Percentiles rank a stretch among this genome's conserved stretches.
Evolutionary conservation across 495 filamentous ascomycete species (phyloP).

Genomic region (Xylona heveae): DNA sequence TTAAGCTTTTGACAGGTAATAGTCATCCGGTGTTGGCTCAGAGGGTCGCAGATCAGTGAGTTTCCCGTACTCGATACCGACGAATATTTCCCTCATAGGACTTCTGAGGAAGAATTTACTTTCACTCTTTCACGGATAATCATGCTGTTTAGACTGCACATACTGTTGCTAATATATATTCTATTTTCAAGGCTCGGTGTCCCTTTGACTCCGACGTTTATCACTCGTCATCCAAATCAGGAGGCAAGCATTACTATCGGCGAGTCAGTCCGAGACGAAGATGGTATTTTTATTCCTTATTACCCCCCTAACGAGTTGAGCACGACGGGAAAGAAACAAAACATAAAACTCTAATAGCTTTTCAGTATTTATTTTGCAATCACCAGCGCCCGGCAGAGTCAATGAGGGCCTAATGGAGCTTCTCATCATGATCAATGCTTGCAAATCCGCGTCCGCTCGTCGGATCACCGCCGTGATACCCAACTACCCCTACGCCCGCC

Average conservation of each 20-base stretch:
- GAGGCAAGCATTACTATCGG: slow-evolving; percentile 94
- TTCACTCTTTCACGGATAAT: too few relatives aligned
- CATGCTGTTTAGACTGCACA: slow-evolving; percentile 20
- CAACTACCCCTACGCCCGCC: slow-evolving; percentile 96
- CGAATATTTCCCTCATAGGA: neutral
- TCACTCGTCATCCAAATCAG: slow-evolving; percentile 92
- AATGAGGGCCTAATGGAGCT: slow-evolving; percentile 99
- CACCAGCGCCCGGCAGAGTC: slow-evolving; percentile 85
- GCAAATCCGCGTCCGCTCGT: slow-evolving; percentile 86
- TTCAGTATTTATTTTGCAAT: slow-evolving; percentile 86
- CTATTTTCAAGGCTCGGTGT: slow-evolving; percentile 50
- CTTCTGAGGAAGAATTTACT: too few relatives aligned
- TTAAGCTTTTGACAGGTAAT: slow-evolving; percentile 89
- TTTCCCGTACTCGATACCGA: neutral
- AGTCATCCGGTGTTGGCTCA: slow-evolving; percentile 83
- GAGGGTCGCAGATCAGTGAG: slow-evolving; percentile 76
- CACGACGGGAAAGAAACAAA: slow-evolving; percentile 4
- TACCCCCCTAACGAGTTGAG: too few relatives aligned
- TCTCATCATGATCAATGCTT: slow-evolving; percentile 97
- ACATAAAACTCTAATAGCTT: slow-evolving; percentile 4
- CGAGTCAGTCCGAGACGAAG: slow-evolving; percentile 91
- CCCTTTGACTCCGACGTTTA: slow-evolving; percentile 79
- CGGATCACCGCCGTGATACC: slow-evolving; percentile 85
- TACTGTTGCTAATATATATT: slow-evolving; percentile 15
- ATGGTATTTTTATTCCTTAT: slow-evolving; percentile 33